Percentiles rank a stretch among this genome's conserved stretches.
phyloP scores from a whole-genome alignment of 2,329 filamentous ascomycete species.

The Penicillium griseofulvum region DNA sequence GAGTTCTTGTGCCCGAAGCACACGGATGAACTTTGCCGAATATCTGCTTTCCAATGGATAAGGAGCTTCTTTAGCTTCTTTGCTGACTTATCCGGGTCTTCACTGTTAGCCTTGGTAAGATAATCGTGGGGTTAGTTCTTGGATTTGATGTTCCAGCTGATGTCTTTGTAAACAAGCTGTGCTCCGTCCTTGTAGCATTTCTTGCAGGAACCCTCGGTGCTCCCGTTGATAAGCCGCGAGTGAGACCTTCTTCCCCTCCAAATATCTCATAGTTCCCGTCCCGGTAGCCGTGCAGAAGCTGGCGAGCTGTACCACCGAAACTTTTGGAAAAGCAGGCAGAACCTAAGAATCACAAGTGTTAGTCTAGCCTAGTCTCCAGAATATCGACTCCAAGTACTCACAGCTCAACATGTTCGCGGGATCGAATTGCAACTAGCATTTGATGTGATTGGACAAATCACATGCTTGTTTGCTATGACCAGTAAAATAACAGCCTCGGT shows the following conservation, averaged over 20 bases:
- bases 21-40: too few species aligned
- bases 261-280: not conserved
- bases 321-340: not conserved
- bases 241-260: not conserved
- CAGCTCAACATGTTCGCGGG: not conserved
- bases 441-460: not conserved
- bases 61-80: too few species aligned
- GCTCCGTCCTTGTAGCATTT: too few species aligned
- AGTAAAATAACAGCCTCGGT: too few species aligned
- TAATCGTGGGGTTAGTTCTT: too few species aligned
- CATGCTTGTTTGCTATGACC: too few species aligned
- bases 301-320: not conserved
- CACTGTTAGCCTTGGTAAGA: too few species aligned
- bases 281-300: not conserved
- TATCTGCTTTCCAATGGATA: too few species aligned
- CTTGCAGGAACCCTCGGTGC: not conserved
- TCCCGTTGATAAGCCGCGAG: not conserved
- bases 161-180: too few species aligned
- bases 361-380: not conserved
- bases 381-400: not conserved
- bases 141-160: too few species aligned
- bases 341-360: not conserved
- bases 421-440: not conserved
- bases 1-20: too few species aligned
- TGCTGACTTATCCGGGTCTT: too few species aligned